Evolutionary conservation across 176 grass and related monocot genomes (phyloP), one percentile per base, ranked within the genome.

Genomic region (Cenchrus purpureus): DNA sequence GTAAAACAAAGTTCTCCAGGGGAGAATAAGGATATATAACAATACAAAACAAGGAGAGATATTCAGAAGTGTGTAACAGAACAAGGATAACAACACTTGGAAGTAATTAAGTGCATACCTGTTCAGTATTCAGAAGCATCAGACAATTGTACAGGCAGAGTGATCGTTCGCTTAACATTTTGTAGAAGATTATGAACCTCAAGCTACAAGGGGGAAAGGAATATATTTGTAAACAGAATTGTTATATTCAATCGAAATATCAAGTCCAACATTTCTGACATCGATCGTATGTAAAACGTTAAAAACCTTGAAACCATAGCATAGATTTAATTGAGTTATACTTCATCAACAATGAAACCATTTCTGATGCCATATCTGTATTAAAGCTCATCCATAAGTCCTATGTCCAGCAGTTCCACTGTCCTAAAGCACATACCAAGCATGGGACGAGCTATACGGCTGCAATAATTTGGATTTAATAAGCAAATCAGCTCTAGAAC

Each of bases 281-380:
- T 66, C 14, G 25, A 25, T 25, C 25, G 25, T 25, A 25, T 25
- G 25, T 25, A 25, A 25, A 25, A 25, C 25, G 31, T 66, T 37
- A 66, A 50, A 66, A 12, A 66, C 13, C 64, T 66, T 66, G 31
- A 66, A 66, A 34, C 7, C 28, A 65, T 65, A 65, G 29, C 25
- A 65, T 34, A 4, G 2, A 34, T 34, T 65, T 3, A 31, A 71
- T 73, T 73, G n/a, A 73, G 45, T 51, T 73, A 73, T 73, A 54
- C 71, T 49, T 34, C 28, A 32, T 74, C 48, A 31, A 74, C 71
- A 28, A 74, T 74, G 50, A 74, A 74, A 17, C 72, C 72, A 1
- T 55, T 10, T 0, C 9, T 55, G 72, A 74, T 25, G 25, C 25
- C 25, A 25, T 25, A 25, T 25, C 25, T 25, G 25, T 25, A 74